phyloP scores from a whole-genome alignment of 1,139 yeast genomes.

The Sugiyamaella sp. region DNA sequence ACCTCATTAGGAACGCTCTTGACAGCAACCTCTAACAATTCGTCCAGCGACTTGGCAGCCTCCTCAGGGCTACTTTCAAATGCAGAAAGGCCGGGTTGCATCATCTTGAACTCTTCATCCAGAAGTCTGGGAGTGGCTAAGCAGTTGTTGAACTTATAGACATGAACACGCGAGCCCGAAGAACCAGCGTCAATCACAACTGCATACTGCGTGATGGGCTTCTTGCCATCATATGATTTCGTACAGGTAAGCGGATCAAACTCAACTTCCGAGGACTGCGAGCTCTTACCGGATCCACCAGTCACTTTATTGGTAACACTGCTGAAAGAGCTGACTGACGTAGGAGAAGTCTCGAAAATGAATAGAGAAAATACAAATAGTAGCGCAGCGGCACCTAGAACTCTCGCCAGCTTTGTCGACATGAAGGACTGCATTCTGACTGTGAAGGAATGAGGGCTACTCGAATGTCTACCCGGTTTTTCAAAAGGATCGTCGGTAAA shows the following conservation, averaged over 20 bases:
- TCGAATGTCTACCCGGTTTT: slow-evolving; percentile 22
- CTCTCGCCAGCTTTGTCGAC: slow-evolving; percentile 20
- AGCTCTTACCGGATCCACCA: neutral
- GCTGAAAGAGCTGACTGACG: slow-evolving; percentile 6
- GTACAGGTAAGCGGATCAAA: slow-evolving; percentile 36
- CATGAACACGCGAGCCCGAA: slow-evolving; percentile 93
- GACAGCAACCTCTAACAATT: slow-evolving; percentile 73
- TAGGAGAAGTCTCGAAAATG: slow-evolving; percentile 18
- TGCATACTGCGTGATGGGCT: slow-evolving; percentile 57
- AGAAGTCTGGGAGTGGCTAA: slow-evolving; percentile 74
- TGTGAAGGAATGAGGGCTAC: slow-evolving; percentile 17
- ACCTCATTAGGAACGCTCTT: slow-evolving; percentile 70
- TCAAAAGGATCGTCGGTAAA: slow-evolving; percentile 26
- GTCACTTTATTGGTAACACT: neutral
- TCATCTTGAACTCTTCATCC: slow-evolving; percentile 81
- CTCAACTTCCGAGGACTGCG: slow-evolving; percentile 1
- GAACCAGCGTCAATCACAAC: slow-evolving; percentile 98
- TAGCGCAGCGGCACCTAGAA: slow-evolving; percentile 19
- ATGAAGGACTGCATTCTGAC: slow-evolving; percentile 20
- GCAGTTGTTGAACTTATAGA: slow-evolving; percentile 88
- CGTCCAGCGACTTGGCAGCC: slow-evolving; percentile 88
- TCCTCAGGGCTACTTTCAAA: slow-evolving; percentile 78
- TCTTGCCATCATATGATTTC: slow-evolving; percentile 42
- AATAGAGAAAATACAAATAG: slow-evolving; percentile 13
- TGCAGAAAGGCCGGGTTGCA: slow-evolving; percentile 88